phyloP scores from a whole-genome alignment of 1,284 basidiomycete genomes.

The Inonotus hispidus region DNA sequence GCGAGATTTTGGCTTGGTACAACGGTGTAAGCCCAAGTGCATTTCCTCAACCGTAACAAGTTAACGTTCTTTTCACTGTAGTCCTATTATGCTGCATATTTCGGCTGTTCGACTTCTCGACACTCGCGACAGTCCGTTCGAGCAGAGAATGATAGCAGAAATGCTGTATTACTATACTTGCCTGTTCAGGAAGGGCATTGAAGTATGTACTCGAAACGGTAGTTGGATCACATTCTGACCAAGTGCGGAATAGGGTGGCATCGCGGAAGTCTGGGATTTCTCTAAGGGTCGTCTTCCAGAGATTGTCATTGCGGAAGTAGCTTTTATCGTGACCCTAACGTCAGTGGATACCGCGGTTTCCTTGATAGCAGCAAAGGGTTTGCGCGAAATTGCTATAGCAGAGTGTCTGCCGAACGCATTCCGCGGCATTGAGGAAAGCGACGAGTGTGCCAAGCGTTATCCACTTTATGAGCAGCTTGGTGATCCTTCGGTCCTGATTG shows the following conservation, averaged over 20 bases:
- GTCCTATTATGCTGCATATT: constrained; percentile 50
- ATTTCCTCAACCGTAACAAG: constrained; percentile 5
- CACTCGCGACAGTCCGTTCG: constrained; percentile 50
- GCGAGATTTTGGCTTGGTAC: constrained; percentile 33
- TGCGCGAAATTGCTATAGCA: constrained; percentile 60
- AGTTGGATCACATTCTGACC: background rate
- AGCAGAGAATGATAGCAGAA: constrained; percentile 63
- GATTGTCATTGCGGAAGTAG: constrained; percentile 63
- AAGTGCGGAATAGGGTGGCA: background rate
- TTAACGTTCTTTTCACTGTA: constrained; percentile 25
- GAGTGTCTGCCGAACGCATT: constrained; percentile 57
- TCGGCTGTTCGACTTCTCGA: constrained; percentile 54
- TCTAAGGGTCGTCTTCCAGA: constrained; percentile 49
- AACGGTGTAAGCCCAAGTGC: constrained; percentile 27
- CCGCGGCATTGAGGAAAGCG: constrained; percentile 11
- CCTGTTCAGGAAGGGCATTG: constrained; percentile 43
- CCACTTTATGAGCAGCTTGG: constrained; percentile 74
- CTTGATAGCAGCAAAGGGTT: constrained; percentile 57
- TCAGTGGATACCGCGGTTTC: constrained; percentile 63
- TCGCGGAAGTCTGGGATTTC: constrained; percentile 34
- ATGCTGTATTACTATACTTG: constrained; percentile 55
- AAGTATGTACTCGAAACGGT: constrained; percentile 34
- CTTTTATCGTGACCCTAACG: constrained; percentile 63
- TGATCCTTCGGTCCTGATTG: constrained; percentile 60
- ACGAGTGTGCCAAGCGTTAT: constrained; percentile 44